Conservation (phyloP, 108 stramenopile species). For the Asterionellopsis glacialis region DNA sequence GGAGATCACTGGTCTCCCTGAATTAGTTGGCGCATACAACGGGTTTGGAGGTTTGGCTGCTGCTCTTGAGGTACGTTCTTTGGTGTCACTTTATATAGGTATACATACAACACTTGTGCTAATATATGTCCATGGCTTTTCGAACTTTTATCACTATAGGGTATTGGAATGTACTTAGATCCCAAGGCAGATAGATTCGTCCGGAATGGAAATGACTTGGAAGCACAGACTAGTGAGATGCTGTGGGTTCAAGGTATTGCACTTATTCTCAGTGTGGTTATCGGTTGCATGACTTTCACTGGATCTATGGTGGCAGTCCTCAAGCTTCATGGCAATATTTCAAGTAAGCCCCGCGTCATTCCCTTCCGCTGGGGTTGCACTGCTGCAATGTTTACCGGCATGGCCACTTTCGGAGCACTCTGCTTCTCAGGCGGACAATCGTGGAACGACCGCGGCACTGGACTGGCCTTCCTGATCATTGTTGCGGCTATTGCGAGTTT, state of each 20-base stretch:
- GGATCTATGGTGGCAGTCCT: conserved; percentile 76
- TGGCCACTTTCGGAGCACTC: conserved; percentile 37
- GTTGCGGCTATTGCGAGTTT: conserved; percentile 47
- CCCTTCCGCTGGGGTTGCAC: conserved; percentile 60
- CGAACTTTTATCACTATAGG: conserved; percentile 7
- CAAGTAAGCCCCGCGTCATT: conserved; percentile 44
- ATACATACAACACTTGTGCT: no score
- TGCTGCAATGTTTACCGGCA: conserved; percentile 38
- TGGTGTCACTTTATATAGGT: no score
- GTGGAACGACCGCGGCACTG: conserved; percentile 48
- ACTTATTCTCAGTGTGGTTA: conserved; percentile 39
- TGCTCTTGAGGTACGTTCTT: conserved; percentile 17
- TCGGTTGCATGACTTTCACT: conserved; percentile 87
- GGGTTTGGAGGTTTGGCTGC: conserved; percentile 56
- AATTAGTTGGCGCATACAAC: conserved; percentile 55
- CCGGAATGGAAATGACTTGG: conserved; percentile 28
- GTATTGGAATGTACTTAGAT: conserved; percentile 47
- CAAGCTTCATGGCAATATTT: conserved; percentile 69
- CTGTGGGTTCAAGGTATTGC: conserved; percentile 63
- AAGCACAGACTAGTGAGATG: conserved; percentile 33
- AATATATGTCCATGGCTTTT: no score
- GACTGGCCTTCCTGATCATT: conserved; percentile 33
- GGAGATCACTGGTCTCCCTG: conserved; percentile 46
- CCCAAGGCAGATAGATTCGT: conserved; percentile 31
- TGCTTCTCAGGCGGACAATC: conserved; percentile 31